Percentiles rank a stretch among this genome's conserved stretches.
phyloP scores from a whole-genome alignment of 2,329 filamentous ascomycete species.

The Phyllosticta paracitricarpa region DNA sequence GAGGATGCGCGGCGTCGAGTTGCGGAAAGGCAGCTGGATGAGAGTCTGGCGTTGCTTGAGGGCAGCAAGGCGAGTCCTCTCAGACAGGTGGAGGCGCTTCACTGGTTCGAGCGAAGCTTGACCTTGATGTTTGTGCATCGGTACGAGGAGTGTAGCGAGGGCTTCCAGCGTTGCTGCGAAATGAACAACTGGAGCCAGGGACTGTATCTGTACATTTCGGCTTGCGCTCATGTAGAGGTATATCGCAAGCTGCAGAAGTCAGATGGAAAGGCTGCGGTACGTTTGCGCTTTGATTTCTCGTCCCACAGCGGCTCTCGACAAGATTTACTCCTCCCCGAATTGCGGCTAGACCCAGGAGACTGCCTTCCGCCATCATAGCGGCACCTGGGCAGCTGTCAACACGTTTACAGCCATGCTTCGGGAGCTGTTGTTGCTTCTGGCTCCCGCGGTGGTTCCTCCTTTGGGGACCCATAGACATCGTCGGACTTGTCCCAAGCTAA shows the following conservation, averaged over 20 bases:
- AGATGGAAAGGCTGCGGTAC: not conserved
- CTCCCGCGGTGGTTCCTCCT: too few species aligned
- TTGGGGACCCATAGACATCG: not conserved
- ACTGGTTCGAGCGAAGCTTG: constrained; percentile 74
- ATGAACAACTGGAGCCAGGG: constrained; percentile 87
- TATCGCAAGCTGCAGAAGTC: constrained; percentile 54
- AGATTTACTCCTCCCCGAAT: too few species aligned
- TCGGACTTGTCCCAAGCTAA: not conserved
- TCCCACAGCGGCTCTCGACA: not conserved
- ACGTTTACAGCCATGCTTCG: not conserved
- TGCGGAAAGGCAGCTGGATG: constrained; percentile 54
- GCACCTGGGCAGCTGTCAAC: not conserved
- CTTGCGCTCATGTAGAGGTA: constrained; percentile 65
- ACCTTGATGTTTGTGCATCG: constrained; percentile 69
- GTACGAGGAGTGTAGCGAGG: constrained; percentile 62
- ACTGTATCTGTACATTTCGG: constrained; percentile 83
- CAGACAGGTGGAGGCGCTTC: constrained; percentile 78
- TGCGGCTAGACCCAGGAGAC: too few species aligned
- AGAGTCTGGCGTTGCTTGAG: constrained; percentile 56
- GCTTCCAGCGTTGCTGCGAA: constrained; percentile 65
- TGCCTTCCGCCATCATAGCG: too few species aligned
- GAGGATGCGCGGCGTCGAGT: constrained; percentile 75
- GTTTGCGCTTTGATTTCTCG: not conserved
- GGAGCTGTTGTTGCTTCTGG: not conserved
- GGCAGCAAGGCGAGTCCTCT: constrained; percentile 51